A percentile compares a stretch with the other conserved stretches of the same genome.
Conservation (phyloP, 768 basidiomycete species). For the Suillus weaverae region DNA sequence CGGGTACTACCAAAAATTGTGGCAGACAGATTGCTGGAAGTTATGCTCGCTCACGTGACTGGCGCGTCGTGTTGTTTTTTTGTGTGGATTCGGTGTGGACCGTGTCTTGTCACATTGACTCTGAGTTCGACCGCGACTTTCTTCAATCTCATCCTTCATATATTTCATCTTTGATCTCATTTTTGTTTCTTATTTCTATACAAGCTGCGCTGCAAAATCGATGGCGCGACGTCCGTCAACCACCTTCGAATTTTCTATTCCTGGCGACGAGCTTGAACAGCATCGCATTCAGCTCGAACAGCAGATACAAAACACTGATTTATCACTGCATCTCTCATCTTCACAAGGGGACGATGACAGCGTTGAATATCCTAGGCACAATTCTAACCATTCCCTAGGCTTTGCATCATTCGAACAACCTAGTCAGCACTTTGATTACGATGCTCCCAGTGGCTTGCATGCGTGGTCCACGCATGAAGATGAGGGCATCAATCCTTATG, state of each 20-base stretch:
- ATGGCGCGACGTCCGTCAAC: constrained; percentile 29
- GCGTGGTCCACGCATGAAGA: constrained; percentile 67
- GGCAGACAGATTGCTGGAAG: not conserved
- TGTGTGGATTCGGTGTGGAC: constrained; percentile 4
- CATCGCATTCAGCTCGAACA: constrained; percentile 77
- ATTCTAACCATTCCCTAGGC: constrained; percentile 57
- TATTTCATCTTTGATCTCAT: constrained; percentile 14
- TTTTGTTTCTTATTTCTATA: constrained; percentile 16
- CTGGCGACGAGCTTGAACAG: constrained; percentile 72
- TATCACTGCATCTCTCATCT: constrained; percentile 70
- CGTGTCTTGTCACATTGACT: not conserved
- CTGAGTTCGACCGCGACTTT: constrained; percentile 6
- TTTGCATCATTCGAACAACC: constrained; percentile 62
- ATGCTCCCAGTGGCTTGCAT: constrained; percentile 47
- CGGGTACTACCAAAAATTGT: constrained; percentile 1
- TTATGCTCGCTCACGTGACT: constrained; percentile 27
- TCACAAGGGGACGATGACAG: constrained; percentile 46
- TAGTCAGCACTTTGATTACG: constrained; percentile 59
- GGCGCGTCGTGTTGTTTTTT: constrained; percentile 23
- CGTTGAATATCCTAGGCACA: constrained; percentile 74
- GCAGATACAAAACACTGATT: constrained; percentile 70
- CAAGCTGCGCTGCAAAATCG: constrained; percentile 17
- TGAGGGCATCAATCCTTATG: constrained; percentile 66
- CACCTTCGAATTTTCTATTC: constrained; percentile 53
- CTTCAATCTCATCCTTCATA: constrained; percentile 8